Conservation (phyloP, 768 basidiomycete genomes). For the Rhodosporidiobolus sp. region DNA sequence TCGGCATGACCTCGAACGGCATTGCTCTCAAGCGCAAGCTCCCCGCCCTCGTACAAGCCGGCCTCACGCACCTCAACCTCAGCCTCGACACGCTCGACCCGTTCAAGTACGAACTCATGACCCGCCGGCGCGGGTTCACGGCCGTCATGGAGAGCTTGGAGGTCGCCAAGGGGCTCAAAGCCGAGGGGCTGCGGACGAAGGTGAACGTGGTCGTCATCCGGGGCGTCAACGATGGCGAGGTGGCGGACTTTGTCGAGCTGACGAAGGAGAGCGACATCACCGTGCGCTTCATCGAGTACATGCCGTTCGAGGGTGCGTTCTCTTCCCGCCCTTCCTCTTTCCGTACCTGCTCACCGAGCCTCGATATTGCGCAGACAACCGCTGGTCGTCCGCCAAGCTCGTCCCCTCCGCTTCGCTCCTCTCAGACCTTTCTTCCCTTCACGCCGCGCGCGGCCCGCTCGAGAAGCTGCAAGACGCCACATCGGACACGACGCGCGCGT, state of each 20-base stretch:
- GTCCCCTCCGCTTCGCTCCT: slow-evolving; percentile 69
- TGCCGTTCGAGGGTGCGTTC: slow-evolving; percentile 78
- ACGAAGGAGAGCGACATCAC: slow-evolving; percentile 63
- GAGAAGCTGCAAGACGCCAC: slow-evolving; percentile 60
- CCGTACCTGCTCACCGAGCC: not conserved
- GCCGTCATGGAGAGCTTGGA: slow-evolving; percentile 69
- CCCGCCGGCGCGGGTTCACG: slow-evolving; percentile 62
- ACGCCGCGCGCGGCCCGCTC: slow-evolving; percentile 53
- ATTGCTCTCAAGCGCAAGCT: slow-evolving; percentile 70
- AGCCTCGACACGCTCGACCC: slow-evolving; percentile 79
- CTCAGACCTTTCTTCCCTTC: slow-evolving; percentile 53
- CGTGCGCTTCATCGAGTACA: slow-evolving; percentile 86
- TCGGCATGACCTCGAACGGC: slow-evolving; percentile 85
- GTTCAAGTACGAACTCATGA: slow-evolving; percentile 82
- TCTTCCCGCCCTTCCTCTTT: not conserved
- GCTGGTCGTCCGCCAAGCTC: slow-evolving; percentile 80
- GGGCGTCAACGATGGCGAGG: slow-evolving; percentile 75
- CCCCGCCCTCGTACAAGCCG: slow-evolving; percentile 64
- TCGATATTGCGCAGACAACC: slow-evolving; percentile 61
- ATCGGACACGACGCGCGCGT: slow-evolving; percentile 78
- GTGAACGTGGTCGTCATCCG: slow-evolving; percentile 80
- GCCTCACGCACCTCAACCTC: slow-evolving; percentile 69
- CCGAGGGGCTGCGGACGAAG: slow-evolving; percentile 57
- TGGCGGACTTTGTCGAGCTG: slow-evolving; percentile 73
- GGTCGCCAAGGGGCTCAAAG: slow-evolving; percentile 51